phyloP scores from a whole-genome alignment of 164 flowering plant genomes.

The Buxus sempervirens region DNA sequence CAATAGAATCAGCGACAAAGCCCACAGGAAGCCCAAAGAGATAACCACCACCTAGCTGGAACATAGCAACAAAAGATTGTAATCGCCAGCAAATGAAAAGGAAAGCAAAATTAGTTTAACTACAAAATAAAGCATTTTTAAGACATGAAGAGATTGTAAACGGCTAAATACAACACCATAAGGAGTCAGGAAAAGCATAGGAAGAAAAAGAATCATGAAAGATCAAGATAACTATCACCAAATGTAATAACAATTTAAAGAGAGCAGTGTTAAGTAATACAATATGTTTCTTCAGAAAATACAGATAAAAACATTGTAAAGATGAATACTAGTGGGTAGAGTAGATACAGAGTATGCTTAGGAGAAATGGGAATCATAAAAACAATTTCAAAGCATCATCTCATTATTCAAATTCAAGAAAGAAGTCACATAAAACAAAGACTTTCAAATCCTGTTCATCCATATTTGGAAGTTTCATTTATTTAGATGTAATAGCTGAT shows the following conservation, averaged over 20 bases:
- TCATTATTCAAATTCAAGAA: too few species aligned
- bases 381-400: too few species aligned
- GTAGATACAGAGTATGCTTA: too few species aligned
- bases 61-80: conserved; percentile 5
- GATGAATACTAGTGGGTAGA: background rate
- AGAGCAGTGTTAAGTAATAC: background rate
- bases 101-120: background rate
- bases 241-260: background rate
- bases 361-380: too few species aligned
- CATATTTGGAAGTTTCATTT: background rate
- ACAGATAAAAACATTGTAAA: background rate
- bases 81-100: conserved; percentile 1
- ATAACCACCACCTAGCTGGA: conserved; percentile 96
- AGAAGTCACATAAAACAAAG: too few species aligned
- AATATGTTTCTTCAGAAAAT: background rate
- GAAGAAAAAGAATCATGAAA: background rate
- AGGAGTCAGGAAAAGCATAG: background rate
- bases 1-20: conserved; percentile 89
- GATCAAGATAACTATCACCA: conserved; percentile 3
- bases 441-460: too few species aligned
- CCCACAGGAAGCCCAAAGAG: conserved; percentile 95
- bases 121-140: background rate
- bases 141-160: background rate
- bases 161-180: too few species aligned
- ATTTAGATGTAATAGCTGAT: background rate